phyloP scores from a whole-genome alignment of 2,329 filamentous ascomycete genomes.

The Aspergillus amoenus region DNA sequence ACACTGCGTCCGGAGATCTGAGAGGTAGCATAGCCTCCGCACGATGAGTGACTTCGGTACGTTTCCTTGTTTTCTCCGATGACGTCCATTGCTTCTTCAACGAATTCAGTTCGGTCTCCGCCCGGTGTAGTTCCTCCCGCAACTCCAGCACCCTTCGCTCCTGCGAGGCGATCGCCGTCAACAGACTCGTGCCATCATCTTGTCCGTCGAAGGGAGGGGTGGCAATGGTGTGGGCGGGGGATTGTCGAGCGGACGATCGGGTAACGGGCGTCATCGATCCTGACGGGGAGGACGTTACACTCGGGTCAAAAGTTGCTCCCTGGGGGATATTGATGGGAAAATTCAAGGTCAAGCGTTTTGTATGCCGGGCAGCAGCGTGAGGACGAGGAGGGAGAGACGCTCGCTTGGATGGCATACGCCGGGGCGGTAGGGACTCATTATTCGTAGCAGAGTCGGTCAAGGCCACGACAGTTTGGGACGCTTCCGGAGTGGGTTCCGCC shows the following conservation, averaged over 20 bases:
- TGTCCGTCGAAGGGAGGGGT: constrained; percentile 30
- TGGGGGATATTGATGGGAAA: constrained; percentile 46
- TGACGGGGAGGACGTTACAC: constrained; percentile 31
- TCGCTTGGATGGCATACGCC: constrained; percentile 22
- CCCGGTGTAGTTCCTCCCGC: constrained; percentile 80
- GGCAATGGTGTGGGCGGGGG: constrained; percentile 28
- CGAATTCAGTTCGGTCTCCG: constrained; percentile 71
- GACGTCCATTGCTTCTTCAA: constrained; percentile 82
- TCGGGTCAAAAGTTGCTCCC: constrained; percentile 22
- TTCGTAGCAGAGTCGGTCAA: neutral
- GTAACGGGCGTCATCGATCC: constrained; percentile 34
- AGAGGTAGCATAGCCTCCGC: constrained; percentile 60
- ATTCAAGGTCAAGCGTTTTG: constrained; percentile 48
- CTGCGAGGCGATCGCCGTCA: constrained; percentile 88
- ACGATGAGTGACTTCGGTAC: constrained; percentile 62
- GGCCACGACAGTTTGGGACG: constrained; percentile 24
- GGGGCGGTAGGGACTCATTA: constrained; percentile 11
- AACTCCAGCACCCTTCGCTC: constrained; percentile 89
- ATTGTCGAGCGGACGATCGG: constrained; percentile 33
- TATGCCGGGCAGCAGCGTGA: constrained; percentile 38
- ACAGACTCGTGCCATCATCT: constrained; percentile 65
- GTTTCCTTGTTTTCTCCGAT: constrained; percentile 75
- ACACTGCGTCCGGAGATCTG: constrained; percentile 36
- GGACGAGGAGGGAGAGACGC: constrained; percentile 36
- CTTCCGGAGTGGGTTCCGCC: constrained; percentile 29